Evolutionary conservation across 2,329 filamentous ascomycete species (phyloP), one percentile per base, ranked within the genome.

Genomic region (Leptographium radiaticola): DNA sequence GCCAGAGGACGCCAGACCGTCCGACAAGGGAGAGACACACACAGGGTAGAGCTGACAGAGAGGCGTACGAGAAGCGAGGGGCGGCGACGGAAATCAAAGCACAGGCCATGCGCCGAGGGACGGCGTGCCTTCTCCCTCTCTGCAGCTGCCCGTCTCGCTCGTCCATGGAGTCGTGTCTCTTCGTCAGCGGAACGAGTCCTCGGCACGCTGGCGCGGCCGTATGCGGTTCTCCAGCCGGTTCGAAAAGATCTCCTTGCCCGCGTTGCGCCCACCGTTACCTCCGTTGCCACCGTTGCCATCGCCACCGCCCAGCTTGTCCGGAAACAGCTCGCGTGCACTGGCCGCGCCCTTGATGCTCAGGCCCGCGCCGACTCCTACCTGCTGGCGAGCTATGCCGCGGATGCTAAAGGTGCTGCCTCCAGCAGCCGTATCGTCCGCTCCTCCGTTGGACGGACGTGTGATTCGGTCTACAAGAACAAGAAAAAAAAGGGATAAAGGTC

Each of bases 181-280:
- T 25, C 25, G 25, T 76, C 66, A 89, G 57, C 75, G 73, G 64
- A 89, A 90, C 58, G 86, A 71, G 68, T 90, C 86, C 61, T 87
- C 83, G 0, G 86, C 86, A 63, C 74, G 81, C 61, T 84, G 79
- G 59, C 86, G 77, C 57, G 72, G 75, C 55, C 74, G 73, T 15
- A 77, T 74, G 57, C 81, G 72, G 2, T 77, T 79, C 52, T 80
- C 76, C 31, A 81, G 62, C 58, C 71, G 80, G 56, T 81, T 76
- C 1, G 76, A 74, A 61, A 89, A 86, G 16, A 88, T 66, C 63
- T 89, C 86, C 66, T 86, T 88, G 50, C 79, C 80, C 2, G 75
- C 68, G 62, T 87, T 87, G 59, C 43, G 31, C 2, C 53, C 42
- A 9, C 50, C 16, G 15, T 20, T 34, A 49, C 45, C 43, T 36